Conservation (phyloP, 441 rosid genomes). For the Erodium trifolium region DNA sequence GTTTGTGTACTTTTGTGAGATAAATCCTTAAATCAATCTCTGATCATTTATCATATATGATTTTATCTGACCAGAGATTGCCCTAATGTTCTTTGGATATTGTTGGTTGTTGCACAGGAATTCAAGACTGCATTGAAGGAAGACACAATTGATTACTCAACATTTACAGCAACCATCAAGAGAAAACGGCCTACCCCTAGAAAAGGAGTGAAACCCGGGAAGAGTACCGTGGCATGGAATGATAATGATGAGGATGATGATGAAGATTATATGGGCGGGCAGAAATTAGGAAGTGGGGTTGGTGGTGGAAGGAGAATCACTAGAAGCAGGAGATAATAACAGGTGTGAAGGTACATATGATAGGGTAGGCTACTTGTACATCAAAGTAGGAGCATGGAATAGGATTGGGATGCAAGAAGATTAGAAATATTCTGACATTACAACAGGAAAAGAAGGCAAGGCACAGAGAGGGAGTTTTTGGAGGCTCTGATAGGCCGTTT, state of each 20-base stretch:
- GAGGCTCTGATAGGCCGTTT: too few relatives aligned
- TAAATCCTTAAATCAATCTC: too few relatives aligned
- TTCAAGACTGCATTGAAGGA: conserved; percentile 81
- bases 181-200: conserved; percentile 63
- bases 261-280: conserved; percentile 40
- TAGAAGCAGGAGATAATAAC: conserved; percentile 40
- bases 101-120: conserved; percentile 39
- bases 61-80: background rate
- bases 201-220: conserved; percentile 36
- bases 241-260: conserved; percentile 45
- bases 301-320: conserved; percentile 31
- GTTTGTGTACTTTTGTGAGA: too few relatives aligned
- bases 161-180: conserved; percentile 73
- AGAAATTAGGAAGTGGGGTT: conserved; percentile 32
- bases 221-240: conserved; percentile 9
- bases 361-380: conserved; percentile 54
- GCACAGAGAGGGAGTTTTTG: too few relatives aligned
- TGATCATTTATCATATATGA: too few relatives aligned
- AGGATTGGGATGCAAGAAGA: conserved; percentile 4
- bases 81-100: background rate
- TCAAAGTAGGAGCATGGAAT: conserved; percentile 23
- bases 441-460: conserved; percentile 10
- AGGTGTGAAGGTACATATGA: conserved; percentile 27
- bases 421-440: conserved; percentile 5
- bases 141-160: conserved; percentile 69